A percentile compares a stretch with the other conserved stretches of the same genome.
Evolutionary conservation across 371 early-diverging fungal species (phyloP).

Genomic region (Haplosporangium sp.): DNA sequence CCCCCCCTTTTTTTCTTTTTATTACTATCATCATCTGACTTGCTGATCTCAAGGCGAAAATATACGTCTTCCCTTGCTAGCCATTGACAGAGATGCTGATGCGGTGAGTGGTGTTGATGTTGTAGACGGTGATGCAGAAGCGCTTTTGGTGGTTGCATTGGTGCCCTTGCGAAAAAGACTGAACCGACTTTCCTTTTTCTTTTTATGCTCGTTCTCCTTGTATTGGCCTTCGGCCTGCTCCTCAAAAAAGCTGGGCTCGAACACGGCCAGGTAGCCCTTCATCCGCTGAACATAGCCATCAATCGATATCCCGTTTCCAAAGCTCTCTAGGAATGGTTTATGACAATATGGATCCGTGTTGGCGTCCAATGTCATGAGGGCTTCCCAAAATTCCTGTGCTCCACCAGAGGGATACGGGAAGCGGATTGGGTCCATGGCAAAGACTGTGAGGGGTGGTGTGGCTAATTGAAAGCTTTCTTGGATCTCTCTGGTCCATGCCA

Average conservation of each 20-base stretch:
- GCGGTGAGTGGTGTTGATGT: too few relatives aligned
- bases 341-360: conserved; percentile 45
- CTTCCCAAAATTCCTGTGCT: conserved; percentile 52
- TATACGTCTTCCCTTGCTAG: too few relatives aligned
- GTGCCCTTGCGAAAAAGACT: conserved; percentile 33
- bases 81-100: too few relatives aligned
- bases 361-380: conserved; percentile 50
- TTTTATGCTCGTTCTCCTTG: conserved; percentile 41
- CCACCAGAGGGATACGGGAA: conserved; percentile 50
- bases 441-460: conserved; percentile 38
- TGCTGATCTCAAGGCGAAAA: too few relatives aligned
- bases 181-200: conserved; percentile 39
- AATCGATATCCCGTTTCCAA: conserved; percentile 40
- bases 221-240: conserved; percentile 52
- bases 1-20: too few relatives aligned
- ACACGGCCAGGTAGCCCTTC: conserved; percentile 48
- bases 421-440: conserved; percentile 50
- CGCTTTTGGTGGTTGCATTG: not conserved
- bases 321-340: conserved; percentile 46
- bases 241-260: conserved; percentile 50
- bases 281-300: conserved; percentile 49
- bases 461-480: conserved; percentile 45
- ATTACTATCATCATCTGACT: too few relatives aligned
- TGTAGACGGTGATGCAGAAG: not conserved
- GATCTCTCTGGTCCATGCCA: conserved; percentile 51